phyloP scores from a whole-genome alignment of 441 rosid species.

The Manihot esculenta region DNA sequence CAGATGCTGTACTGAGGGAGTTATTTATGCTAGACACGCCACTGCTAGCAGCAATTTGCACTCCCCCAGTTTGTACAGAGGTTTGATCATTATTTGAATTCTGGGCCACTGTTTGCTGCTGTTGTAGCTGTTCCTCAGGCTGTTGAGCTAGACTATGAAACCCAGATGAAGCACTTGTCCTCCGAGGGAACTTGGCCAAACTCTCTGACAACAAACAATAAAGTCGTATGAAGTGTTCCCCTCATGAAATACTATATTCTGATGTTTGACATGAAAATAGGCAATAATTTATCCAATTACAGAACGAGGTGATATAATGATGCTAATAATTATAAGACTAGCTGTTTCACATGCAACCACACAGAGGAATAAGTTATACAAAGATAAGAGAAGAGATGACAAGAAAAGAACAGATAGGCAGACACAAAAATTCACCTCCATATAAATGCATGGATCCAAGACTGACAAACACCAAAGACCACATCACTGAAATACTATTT shows the following conservation, averaged over 20 bases:
- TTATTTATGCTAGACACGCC: conserved; percentile 56
- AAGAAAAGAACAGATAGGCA: background rate
- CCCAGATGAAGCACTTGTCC: conserved; percentile 56
- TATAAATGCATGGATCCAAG: too few species aligned
- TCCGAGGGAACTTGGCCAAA: conserved; percentile 91
- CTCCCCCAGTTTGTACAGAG: conserved; percentile 47
- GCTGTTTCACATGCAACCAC: background rate
- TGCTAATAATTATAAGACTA: background rate
- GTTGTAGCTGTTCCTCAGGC: conserved; percentile 60
- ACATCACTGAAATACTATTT: background rate
- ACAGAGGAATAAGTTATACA: background rate
- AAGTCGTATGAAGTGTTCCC: background rate
- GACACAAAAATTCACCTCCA: background rate
- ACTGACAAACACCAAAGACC: background rate
- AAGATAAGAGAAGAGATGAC: background rate
- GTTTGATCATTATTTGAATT: conserved; percentile 51
- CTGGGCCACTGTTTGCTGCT: conserved; percentile 53
- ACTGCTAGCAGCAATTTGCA: conserved; percentile 56
- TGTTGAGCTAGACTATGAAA: conserved; percentile 59
- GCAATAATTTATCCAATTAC: background rate
- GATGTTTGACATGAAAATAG: conserved; percentile 11
- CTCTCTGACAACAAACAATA: conserved; percentile 56
- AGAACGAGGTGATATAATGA: background rate
- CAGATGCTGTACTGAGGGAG: conserved; percentile 52
- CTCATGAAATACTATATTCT: background rate